Evolutionary conservation across 257 asterid genomes (phyloP), one percentile per base, ranked within the genome.

Genomic region (Cordia subcordata): DNA sequence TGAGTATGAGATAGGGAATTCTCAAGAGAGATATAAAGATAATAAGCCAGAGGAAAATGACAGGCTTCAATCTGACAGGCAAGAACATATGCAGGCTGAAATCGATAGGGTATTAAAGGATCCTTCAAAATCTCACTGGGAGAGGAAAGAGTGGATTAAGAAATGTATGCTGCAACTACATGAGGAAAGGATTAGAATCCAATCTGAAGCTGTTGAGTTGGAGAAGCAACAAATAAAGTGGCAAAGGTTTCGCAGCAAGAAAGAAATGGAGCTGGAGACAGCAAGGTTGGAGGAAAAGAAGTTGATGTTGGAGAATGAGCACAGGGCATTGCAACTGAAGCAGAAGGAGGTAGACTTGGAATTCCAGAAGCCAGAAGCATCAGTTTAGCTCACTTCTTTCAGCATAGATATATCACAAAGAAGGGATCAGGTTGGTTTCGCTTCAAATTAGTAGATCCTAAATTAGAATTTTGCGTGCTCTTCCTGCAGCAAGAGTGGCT

Each of bases 181-280:
- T 38, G 81, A 75, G 63, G 77, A 75, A 57, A 71, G 76, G 37
- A 47, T 71, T 44, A 66, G 61, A 2, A 71, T 75, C 56, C 68
- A 75, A 51, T 74, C 63, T 40, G 81, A 75, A 60, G 81, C 77
- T 13, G 17, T 75, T 46, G 77, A 75, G 62, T 49, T 71, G 63
- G 72, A 61, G 53, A 71, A 71, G 61, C 65, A 58, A 23, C 65
- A 67, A 16, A 37, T 71, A 33, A 72, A 75, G 66, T 75, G 81
- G 81, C 66, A 60, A 53, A 59, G 81, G 53, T 75, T 71, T 51
- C 67, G 77, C 60, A 51, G 51, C 40, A 63, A 75, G 66, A 75
- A 75, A 65, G 75, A 71, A 44, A 54, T 67, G 51, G 81, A 75
- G 66, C 60, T 75, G 17, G 81, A 71, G 58, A 71, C 62, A 11